phyloP scores from a whole-genome alignment of 2,329 filamentous ascomycete species.

The Paecilomyces fulvus region DNA sequence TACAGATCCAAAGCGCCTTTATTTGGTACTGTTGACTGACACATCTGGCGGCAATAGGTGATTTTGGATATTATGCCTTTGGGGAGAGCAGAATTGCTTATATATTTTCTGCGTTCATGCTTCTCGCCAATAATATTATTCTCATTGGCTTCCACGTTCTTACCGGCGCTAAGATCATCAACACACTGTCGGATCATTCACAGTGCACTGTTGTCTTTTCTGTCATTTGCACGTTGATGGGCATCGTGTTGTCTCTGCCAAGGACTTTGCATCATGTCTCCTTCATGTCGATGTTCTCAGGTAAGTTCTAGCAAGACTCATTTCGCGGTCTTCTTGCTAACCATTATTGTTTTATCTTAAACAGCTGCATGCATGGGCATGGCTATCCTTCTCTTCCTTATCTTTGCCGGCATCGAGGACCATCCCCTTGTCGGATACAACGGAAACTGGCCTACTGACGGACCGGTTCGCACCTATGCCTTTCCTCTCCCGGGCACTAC shows the following conservation, averaged over 20 bases:
- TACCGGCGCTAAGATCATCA: slow-evolving; percentile 42
- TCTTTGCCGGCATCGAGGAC: slow-evolving; percentile 41
- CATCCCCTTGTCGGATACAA: slow-evolving; percentile 39
- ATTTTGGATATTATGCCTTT: slow-evolving; percentile 42
- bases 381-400: slow-evolving; percentile 42
- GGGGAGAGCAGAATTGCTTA: slow-evolving; percentile 38
- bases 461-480: slow-evolving; percentile 39
- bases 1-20: background rate
- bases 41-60: slow-evolving; percentile 16
- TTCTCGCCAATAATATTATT: slow-evolving; percentile 45
- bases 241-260: slow-evolving; percentile 39
- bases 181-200: slow-evolving; percentile 42
- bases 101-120: slow-evolving; percentile 38
- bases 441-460: slow-evolving; percentile 37
- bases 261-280: slow-evolving; percentile 41
- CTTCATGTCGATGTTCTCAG: slow-evolving; percentile 44
- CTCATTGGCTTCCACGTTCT: slow-evolving; percentile 45
- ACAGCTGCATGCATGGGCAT: slow-evolving; percentile 40
- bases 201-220: slow-evolving; percentile 43
- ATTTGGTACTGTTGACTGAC: background rate
- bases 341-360: slow-evolving; percentile 1
- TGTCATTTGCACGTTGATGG: slow-evolving; percentile 39
- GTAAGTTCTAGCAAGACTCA: slow-evolving; percentile 8
- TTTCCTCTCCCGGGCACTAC: slow-evolving; percentile 40
- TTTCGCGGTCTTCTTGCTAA: background rate